phyloP scores from a whole-genome alignment of 83 land plant species.

The Picea abies region DNA sequence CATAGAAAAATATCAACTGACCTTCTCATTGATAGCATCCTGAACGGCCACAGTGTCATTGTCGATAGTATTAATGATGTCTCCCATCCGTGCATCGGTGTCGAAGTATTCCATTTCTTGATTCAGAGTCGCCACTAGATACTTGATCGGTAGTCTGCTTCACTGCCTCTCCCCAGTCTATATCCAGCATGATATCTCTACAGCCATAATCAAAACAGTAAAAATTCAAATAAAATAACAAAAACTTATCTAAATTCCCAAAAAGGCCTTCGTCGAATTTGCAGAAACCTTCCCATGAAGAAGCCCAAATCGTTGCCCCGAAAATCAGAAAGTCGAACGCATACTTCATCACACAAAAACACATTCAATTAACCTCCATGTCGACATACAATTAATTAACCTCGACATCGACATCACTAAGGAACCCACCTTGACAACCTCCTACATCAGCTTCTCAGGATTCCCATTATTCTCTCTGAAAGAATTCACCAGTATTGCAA shows the following conservation, averaged over 20 bases:
- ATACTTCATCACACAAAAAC: constrained; percentile 53
- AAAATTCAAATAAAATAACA: background rate
- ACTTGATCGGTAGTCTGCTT: constrained; percentile 82
- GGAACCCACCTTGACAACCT: constrained; percentile 52
- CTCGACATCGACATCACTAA: background rate
- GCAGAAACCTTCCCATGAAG: constrained; percentile 89
- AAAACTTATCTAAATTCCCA: background rate
- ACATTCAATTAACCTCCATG: background rate
- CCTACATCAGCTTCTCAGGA: constrained; percentile 65
- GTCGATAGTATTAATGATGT: constrained; percentile 85
- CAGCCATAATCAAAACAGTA: constrained; percentile 15
- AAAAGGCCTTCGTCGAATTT: background rate
- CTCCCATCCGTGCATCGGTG: constrained; percentile 85
- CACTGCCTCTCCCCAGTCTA: constrained; percentile 98
- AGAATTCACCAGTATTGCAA: constrained; percentile 88
- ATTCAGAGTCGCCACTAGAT: constrained; percentile 78
- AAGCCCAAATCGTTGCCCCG: constrained; percentile 91
- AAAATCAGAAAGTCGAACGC: constrained; percentile 89
- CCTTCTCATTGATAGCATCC: constrained; percentile 99
- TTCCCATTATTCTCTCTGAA: constrained; percentile 71
- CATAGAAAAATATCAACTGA: constrained; percentile 15
- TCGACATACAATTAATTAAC: background rate
- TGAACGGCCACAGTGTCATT: constrained; percentile 87
- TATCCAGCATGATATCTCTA: constrained; percentile 99
- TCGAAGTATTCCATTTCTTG: constrained; percentile 97